Percentiles rank a stretch among this genome's conserved stretches.
These are phyloP conservation scores for Gracilariopsis chorda DNA, from an alignment of 23 red algal species.

Conservation along the genomic window DNA sequence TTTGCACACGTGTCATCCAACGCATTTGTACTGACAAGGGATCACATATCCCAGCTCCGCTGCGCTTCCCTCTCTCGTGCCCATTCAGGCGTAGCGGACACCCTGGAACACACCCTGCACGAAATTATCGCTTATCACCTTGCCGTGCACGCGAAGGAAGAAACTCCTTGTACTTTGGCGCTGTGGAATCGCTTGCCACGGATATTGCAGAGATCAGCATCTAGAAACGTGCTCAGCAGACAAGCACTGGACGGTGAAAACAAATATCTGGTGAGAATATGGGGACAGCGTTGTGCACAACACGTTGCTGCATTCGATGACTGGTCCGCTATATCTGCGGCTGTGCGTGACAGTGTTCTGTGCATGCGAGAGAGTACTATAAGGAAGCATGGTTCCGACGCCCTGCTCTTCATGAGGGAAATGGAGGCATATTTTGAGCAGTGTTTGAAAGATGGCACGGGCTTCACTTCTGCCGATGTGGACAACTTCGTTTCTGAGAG, in stretches of 20 bases:
- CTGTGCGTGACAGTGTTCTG: neutral
- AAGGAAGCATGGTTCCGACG: no score
- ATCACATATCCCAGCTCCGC: no score
- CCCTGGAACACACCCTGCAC: neutral
- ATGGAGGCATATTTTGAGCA: neutral
- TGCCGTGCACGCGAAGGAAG: conserved; percentile 3
- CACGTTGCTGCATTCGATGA: neutral
- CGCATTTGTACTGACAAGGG: no score
- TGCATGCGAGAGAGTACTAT: neutral
- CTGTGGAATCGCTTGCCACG: neutral
- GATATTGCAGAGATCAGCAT: neutral
- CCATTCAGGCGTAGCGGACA: no score
- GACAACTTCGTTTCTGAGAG: neutral
- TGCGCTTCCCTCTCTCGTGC: no score
- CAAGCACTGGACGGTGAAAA: no score
- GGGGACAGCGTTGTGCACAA: neutral
- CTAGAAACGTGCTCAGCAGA: neutral
- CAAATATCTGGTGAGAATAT: neutral
- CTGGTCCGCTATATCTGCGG: neutral
- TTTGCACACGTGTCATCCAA: no score
- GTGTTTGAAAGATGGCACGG: neutral
- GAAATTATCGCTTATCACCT: neutral
- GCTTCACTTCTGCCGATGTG: neutral
- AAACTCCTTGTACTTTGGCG: neutral
- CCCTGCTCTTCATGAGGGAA: neutral